Base-by-base conservation (phyloP, 1,284 basidiomycete genomes). In the Malassezia vespertilionis region DNA sequence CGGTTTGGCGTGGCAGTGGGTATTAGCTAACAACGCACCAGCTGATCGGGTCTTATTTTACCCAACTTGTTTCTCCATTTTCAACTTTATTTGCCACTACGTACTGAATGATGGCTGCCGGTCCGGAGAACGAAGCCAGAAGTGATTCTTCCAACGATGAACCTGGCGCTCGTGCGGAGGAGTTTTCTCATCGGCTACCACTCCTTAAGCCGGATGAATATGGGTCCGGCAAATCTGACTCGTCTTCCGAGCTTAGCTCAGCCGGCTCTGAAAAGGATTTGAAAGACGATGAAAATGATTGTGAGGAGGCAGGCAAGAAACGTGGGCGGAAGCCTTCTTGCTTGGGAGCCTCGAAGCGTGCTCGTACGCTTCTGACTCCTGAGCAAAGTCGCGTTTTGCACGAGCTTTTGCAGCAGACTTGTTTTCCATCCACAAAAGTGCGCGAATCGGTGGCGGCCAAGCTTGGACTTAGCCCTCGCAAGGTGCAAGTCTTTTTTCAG, bases 401-500 rank as follows among this genome's bases (percentile, higher is more conserved):
- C 40, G 53, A 58, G 38, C 46, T 63, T 6, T 32, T 63, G 0
- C 51, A 56, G 35, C 46, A 61, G 48, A 65, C 62, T 5, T 46
- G 57, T 21, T 65, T 65, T 23, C 62, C 62, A 0, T 59, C 60
- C 0, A 65, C 62, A 4, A 46, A 55, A 20, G 46, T 57, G 2
- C 54, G 62, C 7, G 58, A 65, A 40, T 48, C 45, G 6, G 56
- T 56, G 2, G 60, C 62, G 2, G 30, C 40, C 1, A 41, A 63
- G 39, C 49, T 65, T 6, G 51, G 54, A 10, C 52, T 65, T 7
- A 54, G 54, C 1, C 56, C 62, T 0, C 44, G 62, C 2, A 65
- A 65, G 34, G 62, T 65, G 1, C 62, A 65, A 23, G 61, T 63
- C 12, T 54, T 54, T 27, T 54, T 54, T 26, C 53, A 54, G 21